phyloP scores from a whole-genome alignment of 2,329 filamentous ascomycete genomes.

The Alternaria brassicae region DNA sequence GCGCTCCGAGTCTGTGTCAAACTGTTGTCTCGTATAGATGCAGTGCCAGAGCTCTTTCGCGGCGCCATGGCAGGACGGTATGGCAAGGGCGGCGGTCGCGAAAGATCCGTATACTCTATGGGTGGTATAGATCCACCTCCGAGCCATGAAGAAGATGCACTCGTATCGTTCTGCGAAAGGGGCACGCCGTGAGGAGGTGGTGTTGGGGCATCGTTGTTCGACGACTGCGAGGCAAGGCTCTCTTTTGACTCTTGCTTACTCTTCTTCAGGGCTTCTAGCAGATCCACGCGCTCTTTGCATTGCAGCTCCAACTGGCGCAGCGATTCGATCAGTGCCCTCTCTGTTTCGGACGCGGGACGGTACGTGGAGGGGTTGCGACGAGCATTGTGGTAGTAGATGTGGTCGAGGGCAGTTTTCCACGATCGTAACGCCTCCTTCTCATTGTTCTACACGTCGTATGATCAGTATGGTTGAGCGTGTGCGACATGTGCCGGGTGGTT shows the following conservation, averaged over 20 bases:
- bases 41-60: slow-evolving; percentile 56
- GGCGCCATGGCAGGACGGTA: slow-evolving; percentile 59
- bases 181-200: slow-evolving; percentile 33
- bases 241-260: slow-evolving; percentile 63
- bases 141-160: slow-evolving; percentile 62
- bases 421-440: slow-evolving; percentile 88
- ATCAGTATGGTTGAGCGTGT: slow-evolving; percentile 4
- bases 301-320: slow-evolving; percentile 84
- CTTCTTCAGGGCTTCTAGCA: slow-evolving; percentile 80
- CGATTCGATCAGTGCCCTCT: slow-evolving; percentile 81
- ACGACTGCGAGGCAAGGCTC: slow-evolving; percentile 35
- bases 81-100: slow-evolving; percentile 69
- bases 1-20: slow-evolving; percentile 31
- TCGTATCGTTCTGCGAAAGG: slow-evolving; percentile 17
- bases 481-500: neutral
- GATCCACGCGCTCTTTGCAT: slow-evolving; percentile 90
- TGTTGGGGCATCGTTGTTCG: slow-evolving; percentile 31
- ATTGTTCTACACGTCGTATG: slow-evolving; percentile 70
- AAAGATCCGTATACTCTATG: slow-evolving; percentile 79
- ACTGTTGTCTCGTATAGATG: slow-evolving; percentile 30
- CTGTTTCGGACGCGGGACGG: slow-evolving; percentile 78
- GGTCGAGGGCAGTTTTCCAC: slow-evolving; percentile 87
- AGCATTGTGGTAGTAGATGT: slow-evolving; percentile 86
- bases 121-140: slow-evolving; percentile 83
- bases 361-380: slow-evolving; percentile 74